Evolutionary conservation across 1,139 yeast genomes (phyloP), one percentile per base, ranked within the genome.

Genomic region (Yamadazyma pseudoaaseri): DNA sequence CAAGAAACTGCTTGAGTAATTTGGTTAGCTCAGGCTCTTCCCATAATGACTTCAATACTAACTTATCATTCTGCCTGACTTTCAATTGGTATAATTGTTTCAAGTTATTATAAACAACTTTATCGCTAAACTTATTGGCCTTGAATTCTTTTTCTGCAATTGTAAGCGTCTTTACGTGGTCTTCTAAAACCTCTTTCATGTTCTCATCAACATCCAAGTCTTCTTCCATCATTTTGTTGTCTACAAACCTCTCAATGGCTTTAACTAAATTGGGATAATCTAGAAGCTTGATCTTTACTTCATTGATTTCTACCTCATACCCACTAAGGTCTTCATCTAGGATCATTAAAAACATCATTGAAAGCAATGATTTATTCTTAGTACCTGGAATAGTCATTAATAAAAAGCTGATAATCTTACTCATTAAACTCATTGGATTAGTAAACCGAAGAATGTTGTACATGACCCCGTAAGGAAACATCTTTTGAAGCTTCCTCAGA

Each of bases 401-500:
- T 42, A 90, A 76, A 38, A 90, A 55, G 50, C 87, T 96, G 20
- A 89, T 71, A 49, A 89, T 62, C 16, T 84, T 79, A 37, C 89
- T 83, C 62, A 86, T 77, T 25, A 90, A 79, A 32, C 84, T 77
- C 59, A 87, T 78, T 3, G 97, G 97, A 51, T 90, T 90, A 1
- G 97, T 86, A 44, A 81, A 80, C 48, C 79, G 72, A 45, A 90
- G 59, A 20, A 90, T 81, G 12, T 86, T 86, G 33, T 81, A 80
- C 56, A 89, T 75, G 30, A 89, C 53, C 1, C 73, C 64, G 53
- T 89, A 89, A 0, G 97, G 97, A 60, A 89, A 76, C 39, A 86
- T 52, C 21, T 70, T 60, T 57, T 90, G 96, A 31, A 90, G 62
- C 39, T 80, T 75, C 40, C 75, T 75, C 20, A 85, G 66, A 51